These are phyloP conservation scores for Suillus brevipes DNA, from an alignment of 768 basidiomycete genomes.

Conservation along the genomic window DNA sequence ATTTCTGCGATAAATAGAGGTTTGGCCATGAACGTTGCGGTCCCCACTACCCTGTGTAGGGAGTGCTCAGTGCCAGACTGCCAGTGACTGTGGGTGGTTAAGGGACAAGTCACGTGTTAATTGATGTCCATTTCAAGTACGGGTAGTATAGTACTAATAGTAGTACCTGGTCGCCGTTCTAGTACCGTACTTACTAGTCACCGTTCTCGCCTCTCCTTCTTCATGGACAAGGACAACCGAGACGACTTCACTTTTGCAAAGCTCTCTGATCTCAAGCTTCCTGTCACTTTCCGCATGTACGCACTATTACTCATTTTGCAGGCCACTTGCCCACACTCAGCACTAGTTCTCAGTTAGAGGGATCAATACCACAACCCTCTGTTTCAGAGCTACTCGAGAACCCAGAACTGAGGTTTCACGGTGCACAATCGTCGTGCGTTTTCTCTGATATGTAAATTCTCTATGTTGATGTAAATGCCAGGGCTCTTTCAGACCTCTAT, in stretches of 20 bases:
- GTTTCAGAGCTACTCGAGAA: slow-evolving; percentile 82
- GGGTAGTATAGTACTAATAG: no score
- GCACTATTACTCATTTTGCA: slow-evolving; percentile 13
- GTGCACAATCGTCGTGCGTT: slow-evolving; percentile 72
- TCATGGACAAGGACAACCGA: slow-evolving; percentile 63
- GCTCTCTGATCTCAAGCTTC: slow-evolving; percentile 84
- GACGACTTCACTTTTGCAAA: slow-evolving; percentile 94
- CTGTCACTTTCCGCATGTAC: slow-evolving; percentile 85
- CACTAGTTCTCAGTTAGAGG: slow-evolving; percentile 81
- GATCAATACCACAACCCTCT: slow-evolving; percentile 65
- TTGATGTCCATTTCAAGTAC: no score
- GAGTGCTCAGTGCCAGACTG: no score
- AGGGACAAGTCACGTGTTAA: no score
- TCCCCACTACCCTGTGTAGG: no score
- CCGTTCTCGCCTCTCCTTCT: neutral
- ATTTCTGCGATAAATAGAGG: slow-evolving; percentile 15
- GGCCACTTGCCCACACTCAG: neutral
- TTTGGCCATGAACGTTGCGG: neutral
- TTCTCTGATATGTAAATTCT: slow-evolving; percentile 17
- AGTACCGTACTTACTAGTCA: no score
- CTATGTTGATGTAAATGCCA: slow-evolving; percentile 40
- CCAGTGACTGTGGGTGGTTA: no score
- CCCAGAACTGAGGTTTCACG: slow-evolving; percentile 80
- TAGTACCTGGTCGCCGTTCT: no score
- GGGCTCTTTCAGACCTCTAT: slow-evolving; percentile 88